Base-by-base conservation (phyloP, 2,329 filamentous ascomycete genomes). In the Claviceps sp. region DNA sequence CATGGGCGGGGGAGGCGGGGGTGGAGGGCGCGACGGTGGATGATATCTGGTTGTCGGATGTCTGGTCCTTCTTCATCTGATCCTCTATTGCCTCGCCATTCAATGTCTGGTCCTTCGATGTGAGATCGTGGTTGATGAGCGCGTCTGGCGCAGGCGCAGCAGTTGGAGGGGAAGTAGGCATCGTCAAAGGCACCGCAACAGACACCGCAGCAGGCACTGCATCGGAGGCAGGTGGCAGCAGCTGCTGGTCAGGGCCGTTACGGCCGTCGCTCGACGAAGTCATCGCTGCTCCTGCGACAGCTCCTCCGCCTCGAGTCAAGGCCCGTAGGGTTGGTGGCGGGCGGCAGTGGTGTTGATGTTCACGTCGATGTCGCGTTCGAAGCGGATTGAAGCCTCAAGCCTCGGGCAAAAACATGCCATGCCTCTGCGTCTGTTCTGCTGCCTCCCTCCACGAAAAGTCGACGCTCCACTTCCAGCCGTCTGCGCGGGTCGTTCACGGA, bases 231-330 rank as follows among this genome's bases (percentile, higher is more conserved):
- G 26, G 5, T 29, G 39, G 38, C 38, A 20, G 42, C 40, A 5
- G 42, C 40, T 50, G 49, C 34, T 50, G 49, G 4, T 50, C 49
- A 39, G 38, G 54, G 60, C 60, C 61, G 57, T 61, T 57, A 54
- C 63, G 67, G 66, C 66, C 68, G 65, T 65, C 69, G 65, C 69
- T 69, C 63, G 75, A 77, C 76, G 76, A 79, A 77, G 74, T 78
- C 76, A 79, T 79, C 75, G 75, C 76, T 78, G 67, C 68, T 72
- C 65, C 63, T 45, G 56, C 59, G 66, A 74, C 74, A 77, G 76
- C 75, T 78, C 74, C 69, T 78, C 76, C 75, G 74, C 71, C 75
- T 66, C 59, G 50, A 47, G 37, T 39, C 40, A 48, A 47, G 53
- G 53, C 38, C 47, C 45, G 50, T 37, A n/a, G 52, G 38, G 29